Evolutionary conservation across 768 basidiomycete genomes (phyloP), one percentile per base, ranked within the genome.

Genomic region (Austroboletus eburneus): DNA sequence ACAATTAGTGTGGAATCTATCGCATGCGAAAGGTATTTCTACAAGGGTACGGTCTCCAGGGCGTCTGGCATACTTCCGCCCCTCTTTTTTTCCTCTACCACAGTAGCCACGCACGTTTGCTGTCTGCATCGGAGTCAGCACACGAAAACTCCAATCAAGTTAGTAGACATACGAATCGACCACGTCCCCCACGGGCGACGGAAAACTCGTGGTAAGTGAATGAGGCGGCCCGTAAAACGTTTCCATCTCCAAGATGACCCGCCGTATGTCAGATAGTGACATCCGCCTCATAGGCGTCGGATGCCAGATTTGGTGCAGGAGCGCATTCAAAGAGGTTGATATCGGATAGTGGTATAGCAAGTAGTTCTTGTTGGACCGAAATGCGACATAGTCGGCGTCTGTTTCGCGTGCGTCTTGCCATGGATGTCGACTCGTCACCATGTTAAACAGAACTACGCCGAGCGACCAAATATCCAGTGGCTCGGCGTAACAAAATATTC

Each of bases 371-470:
- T 37, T 10, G 0, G 30, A 22, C 17, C 51, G 17, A 32, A 50
- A 62, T 1, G 45, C 29, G 5, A 5, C 12, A 23, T 45, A 60
- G 0, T 12, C 16, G 21, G 5, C 30, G 32, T 60, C 45, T 3
- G 16, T 18, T 10, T 3, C 16, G 0, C 16, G 33, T 1, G 59
- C 56, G 27, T 45, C 51, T 7, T 50, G 47, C 56, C 59, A 62
- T 9, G 58, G 56, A 18, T 24, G 50, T n/a, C 24, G 23, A 10
- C 80, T 80, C 45, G 83, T 83, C 42, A 87, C 80, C 70, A 95
- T 80, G 67, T 91, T 93, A 60, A 85, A 79, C 42, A 95, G 78
- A 53, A 95, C 87, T 43, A 95, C 75, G 13, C 85, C 86, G 17
- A 87, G 63, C 13, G 85, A 74, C 86, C 86, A 88, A 49, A 86